A percentile compares a stretch with the other conserved stretches of the same genome.
phyloP scores from a whole-genome alignment of 1,139 yeast genomes.

The Blastobotrys aristatus region DNA sequence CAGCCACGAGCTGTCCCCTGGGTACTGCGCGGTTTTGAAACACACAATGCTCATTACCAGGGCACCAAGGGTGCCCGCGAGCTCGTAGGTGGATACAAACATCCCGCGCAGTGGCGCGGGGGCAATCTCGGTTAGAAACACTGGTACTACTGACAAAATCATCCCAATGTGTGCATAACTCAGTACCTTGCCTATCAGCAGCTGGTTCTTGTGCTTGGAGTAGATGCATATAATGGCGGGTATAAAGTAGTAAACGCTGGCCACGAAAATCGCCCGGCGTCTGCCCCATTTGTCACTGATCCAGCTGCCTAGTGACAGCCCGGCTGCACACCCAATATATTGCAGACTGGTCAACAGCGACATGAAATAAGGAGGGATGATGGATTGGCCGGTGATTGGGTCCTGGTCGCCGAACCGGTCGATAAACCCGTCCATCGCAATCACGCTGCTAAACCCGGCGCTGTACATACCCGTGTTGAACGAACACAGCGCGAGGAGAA shows the following conservation, averaged over 20 bases:
- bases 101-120: constrained; percentile 70
- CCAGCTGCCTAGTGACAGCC: constrained; percentile 42
- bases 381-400: constrained; percentile 63
- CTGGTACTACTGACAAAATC: constrained; percentile 58
- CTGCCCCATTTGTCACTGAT: constrained; percentile 51
- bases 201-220: constrained; percentile 38
- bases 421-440: constrained; percentile 34
- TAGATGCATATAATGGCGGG: constrained; percentile 51
- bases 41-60: constrained; percentile 63
- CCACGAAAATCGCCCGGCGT: constrained; percentile 44
- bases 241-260: constrained; percentile 50
- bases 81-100: constrained; percentile 59
- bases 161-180: constrained; percentile 65
- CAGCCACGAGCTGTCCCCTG: constrained; percentile 53
- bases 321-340: constrained; percentile 52
- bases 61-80: constrained; percentile 63
- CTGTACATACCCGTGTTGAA: no score
- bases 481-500: no score
- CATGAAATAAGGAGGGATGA: constrained; percentile 60
- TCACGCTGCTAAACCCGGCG: no score
- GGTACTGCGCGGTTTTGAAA: constrained; percentile 54
- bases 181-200: constrained; percentile 43
- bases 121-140: constrained; percentile 67
- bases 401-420: constrained; percentile 60
- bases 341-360: constrained; percentile 50